A percentile compares a stretch with the other conserved stretches of the same genome.
These are phyloP conservation scores for Plantago coronopus DNA, from an alignment of 305 asterid genomes.

Conservation along the genomic window DNA sequence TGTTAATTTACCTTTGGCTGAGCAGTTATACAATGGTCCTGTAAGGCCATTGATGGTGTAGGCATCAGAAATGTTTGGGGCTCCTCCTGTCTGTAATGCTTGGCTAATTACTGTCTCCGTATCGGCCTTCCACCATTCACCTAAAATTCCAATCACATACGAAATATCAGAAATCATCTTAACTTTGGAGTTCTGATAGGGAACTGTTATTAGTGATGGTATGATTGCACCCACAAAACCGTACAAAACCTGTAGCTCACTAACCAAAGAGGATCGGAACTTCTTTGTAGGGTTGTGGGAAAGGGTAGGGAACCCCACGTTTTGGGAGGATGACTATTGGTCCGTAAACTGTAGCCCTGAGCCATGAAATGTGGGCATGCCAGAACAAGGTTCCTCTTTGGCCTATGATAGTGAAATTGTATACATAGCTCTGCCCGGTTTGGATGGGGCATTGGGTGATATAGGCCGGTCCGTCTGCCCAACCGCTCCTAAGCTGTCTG, in stretches of 20 bases:
- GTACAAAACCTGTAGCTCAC: neutral
- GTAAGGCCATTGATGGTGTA: conserved; percentile 62
- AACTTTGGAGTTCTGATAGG: neutral
- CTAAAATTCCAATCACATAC: conserved; percentile 22
- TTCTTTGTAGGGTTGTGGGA: conserved; percentile 54
- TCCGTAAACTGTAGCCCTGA: conserved; percentile 54
- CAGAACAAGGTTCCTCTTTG: conserved; percentile 67
- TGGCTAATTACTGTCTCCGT: conserved; percentile 46
- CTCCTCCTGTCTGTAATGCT: conserved; percentile 52
- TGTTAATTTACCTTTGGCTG: conserved; percentile 39
- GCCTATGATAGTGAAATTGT: conserved; percentile 50
- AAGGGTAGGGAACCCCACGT: conserved; percentile 42
- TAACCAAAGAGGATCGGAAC: conserved; percentile 53
- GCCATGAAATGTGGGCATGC: conserved; percentile 72
- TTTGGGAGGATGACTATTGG: conserved; percentile 59
- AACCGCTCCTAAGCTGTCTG: conserved; percentile 54
- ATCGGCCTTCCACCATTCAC: conserved; percentile 74
- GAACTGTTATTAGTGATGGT: neutral
- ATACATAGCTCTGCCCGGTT: conserved; percentile 53
- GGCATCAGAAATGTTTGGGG: conserved; percentile 61
- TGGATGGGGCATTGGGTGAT: conserved; percentile 65
- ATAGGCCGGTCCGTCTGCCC: conserved; percentile 77
- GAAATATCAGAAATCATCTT: neutral
- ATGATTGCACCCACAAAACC: neutral
- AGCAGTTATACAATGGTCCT: conserved; percentile 55